Percentiles rank a stretch among this genome's conserved stretches.
Evolutionary conservation across 2,329 filamentous ascomycete genomes (phyloP).

Genomic region (Coleophoma eucalyptorum): DNA sequence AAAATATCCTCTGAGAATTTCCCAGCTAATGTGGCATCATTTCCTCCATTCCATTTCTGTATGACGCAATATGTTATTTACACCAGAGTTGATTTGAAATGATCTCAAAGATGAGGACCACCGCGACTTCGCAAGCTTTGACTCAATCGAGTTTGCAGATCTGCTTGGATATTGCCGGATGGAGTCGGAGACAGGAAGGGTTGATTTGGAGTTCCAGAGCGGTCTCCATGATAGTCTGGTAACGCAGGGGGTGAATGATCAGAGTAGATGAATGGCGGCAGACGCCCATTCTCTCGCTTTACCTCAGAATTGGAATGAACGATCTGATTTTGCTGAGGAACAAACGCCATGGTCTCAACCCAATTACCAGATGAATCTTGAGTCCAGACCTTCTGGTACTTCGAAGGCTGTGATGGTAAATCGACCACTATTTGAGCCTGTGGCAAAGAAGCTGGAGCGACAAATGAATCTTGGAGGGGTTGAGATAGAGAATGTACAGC

Average conservation of each 20-base stretch:
- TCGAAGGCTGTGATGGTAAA: background rate
- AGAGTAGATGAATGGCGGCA: too few species aligned
- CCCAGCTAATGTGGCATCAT: too few species aligned
- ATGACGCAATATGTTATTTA: too few species aligned
- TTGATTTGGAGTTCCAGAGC: background rate
- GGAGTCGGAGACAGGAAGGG: background rate
- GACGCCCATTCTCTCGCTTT: too few species aligned
- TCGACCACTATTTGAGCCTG: background rate
- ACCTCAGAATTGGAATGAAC: too few species aligned
- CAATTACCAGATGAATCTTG: background rate
- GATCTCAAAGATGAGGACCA: too few species aligned
- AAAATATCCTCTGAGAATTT: too few species aligned
- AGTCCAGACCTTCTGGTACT: background rate
- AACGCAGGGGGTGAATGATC: background rate
- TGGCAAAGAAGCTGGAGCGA: background rate
- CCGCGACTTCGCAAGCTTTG: background rate
- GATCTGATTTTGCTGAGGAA: background rate
- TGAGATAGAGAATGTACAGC: too few species aligned
- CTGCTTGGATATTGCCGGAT: background rate
- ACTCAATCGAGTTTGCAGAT: background rate
- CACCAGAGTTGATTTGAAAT: too few species aligned
- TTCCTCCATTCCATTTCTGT: too few species aligned
- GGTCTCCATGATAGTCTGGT: background rate
- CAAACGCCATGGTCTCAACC: background rate
- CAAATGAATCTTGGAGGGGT: too few species aligned